Base-by-base conservation (phyloP, 805 yeast genomes). In the Tetrapisispora phaffii region DNA sequence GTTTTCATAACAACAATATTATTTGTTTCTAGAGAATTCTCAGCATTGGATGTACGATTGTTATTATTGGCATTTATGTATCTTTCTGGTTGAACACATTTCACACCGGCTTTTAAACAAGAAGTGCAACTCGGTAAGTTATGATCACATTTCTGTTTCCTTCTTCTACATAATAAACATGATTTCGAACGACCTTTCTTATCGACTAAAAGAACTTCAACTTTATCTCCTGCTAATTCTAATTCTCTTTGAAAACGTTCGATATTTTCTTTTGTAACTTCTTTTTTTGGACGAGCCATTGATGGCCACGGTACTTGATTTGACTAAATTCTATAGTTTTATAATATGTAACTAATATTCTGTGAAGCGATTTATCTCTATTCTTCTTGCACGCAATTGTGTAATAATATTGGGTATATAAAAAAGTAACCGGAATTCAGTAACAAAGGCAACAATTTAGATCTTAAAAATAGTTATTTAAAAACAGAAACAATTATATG, bases 71-170 rank as follows among this genome's bases (percentile, higher is more conserved):
- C 36, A n/a, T 28, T 24, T 21, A 36, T 12, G 50, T 79, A 79
- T 42, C 77, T 71, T 5, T 75, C 79, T 0, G 87, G 87, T 57
- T 80, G 82, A 7, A 79, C 67, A 58, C 86, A 80, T 47, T 71
- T 65, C 7, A 73, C 77, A 28, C 76, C 79, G 1, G 85, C 80
- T 54, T 78, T 78, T 44, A 79, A 63, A 62, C 86, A 80, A 35
- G 79, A 77, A 4, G 84, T 76, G 54, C 86, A 80, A 41, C 77
- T 69, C 7, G 85, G 85, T 12, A 73, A 59, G 40, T 80, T 67
- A 45, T 79, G 84, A 52, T 80, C 85, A 63, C 86, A 80, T 55
- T 76, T 75, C 53, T 77, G 81, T 53, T 77, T 77, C 41, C 81
- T 60, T 57, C 74, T 73, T 51, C 77, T 79, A 47, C 82, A 77